Base-by-base conservation (phyloP, 2,329 filamentous ascomycete genomes). In the Magnaporthales sp. region DNA sequence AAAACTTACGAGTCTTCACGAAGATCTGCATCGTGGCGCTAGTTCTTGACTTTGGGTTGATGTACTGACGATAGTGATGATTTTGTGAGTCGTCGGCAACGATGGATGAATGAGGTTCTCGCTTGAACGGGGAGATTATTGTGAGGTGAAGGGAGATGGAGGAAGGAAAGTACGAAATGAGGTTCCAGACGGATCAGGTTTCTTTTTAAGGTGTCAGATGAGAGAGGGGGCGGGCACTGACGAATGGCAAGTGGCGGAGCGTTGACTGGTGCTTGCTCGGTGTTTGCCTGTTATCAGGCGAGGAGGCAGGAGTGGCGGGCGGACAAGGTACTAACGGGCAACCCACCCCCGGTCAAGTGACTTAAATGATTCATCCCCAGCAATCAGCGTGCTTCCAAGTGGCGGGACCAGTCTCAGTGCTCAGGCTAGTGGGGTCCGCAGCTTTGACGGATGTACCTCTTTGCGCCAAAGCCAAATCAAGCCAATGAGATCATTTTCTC, bases 1-100 rank as follows among this genome's bases (percentile, higher is more conserved):
- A 71, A 69, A 74, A 89, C 90, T 86, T 84, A 92, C 90, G 87
- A 74, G 93, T 97, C 89, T 97, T 97, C 75, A 97, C 93, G 81
- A 97, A 97, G 86, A 97, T 97, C 86, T 97, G 93, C 93, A 97
- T 96, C 29, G 80, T 68, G 73, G 67, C 65, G 70, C 72, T 88
- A 22, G 58, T 29, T 62, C 7, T 65, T 24, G 27, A 3, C 27
- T 38, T 24, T 26, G 11, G 31, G 27, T 56, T 51, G 51, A 66
- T 63, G 51, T 68, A 66, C 62, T 68, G 67, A 63, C 68, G 54
- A 58, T 32, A 63, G 13, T 27, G 67, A 69, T 68, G 68, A 64
- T 68, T 67, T n/a, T 60, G 65, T 64, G 30, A 71, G 19, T 27
- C 56, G 56, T 60, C 13, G n/a, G 56, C 22, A 60, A 27, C 2